Base-by-base conservation (phyloP, 2,329 filamentous ascomycete species). In the Aspergillus fijiensis region DNA sequence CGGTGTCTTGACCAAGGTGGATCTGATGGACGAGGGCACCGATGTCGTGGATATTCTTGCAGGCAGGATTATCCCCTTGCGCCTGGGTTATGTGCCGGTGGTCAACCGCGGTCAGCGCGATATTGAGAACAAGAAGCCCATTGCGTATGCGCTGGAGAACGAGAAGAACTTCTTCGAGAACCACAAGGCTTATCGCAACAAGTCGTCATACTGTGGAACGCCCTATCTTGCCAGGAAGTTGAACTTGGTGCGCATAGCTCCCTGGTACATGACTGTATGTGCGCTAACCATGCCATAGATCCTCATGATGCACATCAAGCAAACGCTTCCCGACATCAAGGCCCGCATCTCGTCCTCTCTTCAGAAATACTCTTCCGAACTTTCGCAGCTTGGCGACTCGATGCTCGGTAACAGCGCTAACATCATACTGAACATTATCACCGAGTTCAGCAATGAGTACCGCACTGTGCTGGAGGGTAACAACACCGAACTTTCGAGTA, bases 221-320 rank as follows among this genome's bases (percentile, higher is more conserved):
- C 95, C 95, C 4, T 99, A 99, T 74, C 83, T 99, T 61, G 95
- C 95, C 4, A 88, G 94, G 68, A 99, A 99, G 80, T 86, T 99
- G 62, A 99, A 99, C 79, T 84, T 99, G 71, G 84, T 86, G 45
- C 47, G 63, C 31, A 19, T 53, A 14, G 51, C 33, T n/a, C 11
- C 21, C 21, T 2, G 16, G 0, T 10, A 14, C n/a, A 21, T 9
- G n/a, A 29, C 19, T 19, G 2, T 19, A 16, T 19, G 16, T 45
- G 23, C 11, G 14, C 57, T 61, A 39, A 63, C 73, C 76, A 42
- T 29, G 33, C 33, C 53, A 14, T 71, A 86, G 84, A 98, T 99
- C 73, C 85, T 99, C 69, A 98, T 99, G 94, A 99, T 99, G 95
- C 95, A 99, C 82, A 99, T 99, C 83, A 99, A 99, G 81, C 94